phyloP scores from a whole-genome alignment of 2,329 filamentous ascomycete genomes.

The Penicillium sp. region DNA sequence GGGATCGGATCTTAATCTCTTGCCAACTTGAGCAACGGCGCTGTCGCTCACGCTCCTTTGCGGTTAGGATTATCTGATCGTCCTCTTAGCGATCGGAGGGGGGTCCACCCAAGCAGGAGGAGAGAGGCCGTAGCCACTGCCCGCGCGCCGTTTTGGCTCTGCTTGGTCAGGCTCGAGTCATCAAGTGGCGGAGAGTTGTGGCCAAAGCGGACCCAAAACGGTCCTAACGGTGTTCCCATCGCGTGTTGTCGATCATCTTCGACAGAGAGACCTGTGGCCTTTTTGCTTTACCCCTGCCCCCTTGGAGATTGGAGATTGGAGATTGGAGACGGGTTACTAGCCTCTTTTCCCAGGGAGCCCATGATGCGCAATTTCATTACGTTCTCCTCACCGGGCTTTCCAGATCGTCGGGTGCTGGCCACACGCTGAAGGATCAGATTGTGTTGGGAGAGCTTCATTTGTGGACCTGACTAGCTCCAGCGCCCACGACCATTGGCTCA shows the following conservation, averaged over 20 bases:
- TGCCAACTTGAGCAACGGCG: conserved; percentile 28
- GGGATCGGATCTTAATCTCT: conserved; percentile 35
- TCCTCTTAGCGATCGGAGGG: conserved; percentile 29
- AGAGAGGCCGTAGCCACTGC: conserved; percentile 2
- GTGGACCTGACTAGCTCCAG: neutral
- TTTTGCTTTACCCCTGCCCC: neutral
- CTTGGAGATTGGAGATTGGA: neutral
- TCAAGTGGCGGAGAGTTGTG: conserved; percentile 9
- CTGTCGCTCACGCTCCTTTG: conserved; percentile 29
- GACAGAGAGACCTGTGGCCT: neutral
- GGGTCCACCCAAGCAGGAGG: conserved; percentile 19
- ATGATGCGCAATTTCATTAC: neutral
- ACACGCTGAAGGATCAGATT: neutral
- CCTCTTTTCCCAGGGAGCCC: neutral
- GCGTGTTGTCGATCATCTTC: conserved; percentile 19
- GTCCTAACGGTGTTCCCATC: conserved; percentile 24
- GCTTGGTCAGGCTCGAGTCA: conserved; percentile 21
- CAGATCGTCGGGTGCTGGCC: neutral
- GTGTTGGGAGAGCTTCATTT: neutral
- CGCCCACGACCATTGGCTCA: neutral
- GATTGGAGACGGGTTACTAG: neutral
- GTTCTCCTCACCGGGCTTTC: neutral
- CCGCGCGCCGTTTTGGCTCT: neutral
- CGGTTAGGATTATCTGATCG: conserved; percentile 33
- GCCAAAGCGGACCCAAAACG: conserved; percentile 19